Conservation (phyloP, 768 basidiomycete species). For the Termitomyces sp. region DNA sequence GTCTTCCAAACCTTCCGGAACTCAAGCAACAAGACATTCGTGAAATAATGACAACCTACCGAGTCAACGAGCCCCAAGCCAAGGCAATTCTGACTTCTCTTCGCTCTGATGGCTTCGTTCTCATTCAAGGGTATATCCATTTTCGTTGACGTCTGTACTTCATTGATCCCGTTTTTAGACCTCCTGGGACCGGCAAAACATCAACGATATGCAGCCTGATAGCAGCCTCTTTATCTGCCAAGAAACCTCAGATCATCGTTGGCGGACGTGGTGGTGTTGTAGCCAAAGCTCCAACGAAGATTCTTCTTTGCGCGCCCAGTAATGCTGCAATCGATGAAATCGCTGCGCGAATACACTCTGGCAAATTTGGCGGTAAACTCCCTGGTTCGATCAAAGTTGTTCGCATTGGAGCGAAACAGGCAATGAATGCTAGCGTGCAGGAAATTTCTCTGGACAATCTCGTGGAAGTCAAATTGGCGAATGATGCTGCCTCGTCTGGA, state of each 20-base stretch:
- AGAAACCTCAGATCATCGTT: slow-evolving; percentile 47
- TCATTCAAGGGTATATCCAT: slow-evolving; percentile 83
- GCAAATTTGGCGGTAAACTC: slow-evolving; percentile 54
- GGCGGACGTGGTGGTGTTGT: slow-evolving; percentile 43
- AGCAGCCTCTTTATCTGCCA: slow-evolving; percentile 39
- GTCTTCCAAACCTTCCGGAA: slow-evolving; percentile 40
- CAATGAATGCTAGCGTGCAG: slow-evolving; percentile 73
- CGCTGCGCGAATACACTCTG: slow-evolving; percentile 77
- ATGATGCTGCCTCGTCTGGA: slow-evolving; percentile 26
- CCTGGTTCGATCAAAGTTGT: slow-evolving; percentile 72
- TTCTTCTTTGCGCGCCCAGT: slow-evolving; percentile 93
- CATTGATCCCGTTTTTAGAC: slow-evolving; percentile 38
- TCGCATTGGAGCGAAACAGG: slow-evolving; percentile 74
- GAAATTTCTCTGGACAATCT: slow-evolving; percentile 85
- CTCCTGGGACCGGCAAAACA: slow-evolving; percentile 98
- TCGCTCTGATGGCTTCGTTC: slow-evolving; percentile 66
- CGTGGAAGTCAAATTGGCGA: slow-evolving; percentile 69
- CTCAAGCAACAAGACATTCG: slow-evolving; percentile 47
- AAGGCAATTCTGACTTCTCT: slow-evolving; percentile 78
- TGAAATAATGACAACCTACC: slow-evolving; percentile 60
- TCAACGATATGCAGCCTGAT: slow-evolving; percentile 97
- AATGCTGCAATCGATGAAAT: slow-evolving; percentile 99
- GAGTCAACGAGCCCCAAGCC: slow-evolving; percentile 93
- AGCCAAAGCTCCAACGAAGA: slow-evolving; percentile 43
- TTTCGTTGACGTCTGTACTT: neutral